Conservation (phyloP, 495 filamentous ascomycete species). For the Patellaria atrata region DNA sequence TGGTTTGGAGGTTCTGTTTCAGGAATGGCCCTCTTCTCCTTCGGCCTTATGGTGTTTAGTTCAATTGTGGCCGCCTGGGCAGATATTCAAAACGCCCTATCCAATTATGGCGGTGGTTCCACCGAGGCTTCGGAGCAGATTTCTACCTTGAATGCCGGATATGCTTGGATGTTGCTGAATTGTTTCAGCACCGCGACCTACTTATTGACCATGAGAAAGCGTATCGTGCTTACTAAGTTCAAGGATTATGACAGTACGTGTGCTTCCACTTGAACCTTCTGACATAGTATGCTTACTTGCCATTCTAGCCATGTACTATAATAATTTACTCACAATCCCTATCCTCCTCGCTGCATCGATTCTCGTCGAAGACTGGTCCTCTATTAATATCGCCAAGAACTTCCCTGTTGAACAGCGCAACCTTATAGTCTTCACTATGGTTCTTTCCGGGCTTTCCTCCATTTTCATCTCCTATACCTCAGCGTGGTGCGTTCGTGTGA, state of each 20-base stretch:
- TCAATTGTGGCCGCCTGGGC: constrained; percentile 95
- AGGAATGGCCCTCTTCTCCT: constrained; percentile 77
- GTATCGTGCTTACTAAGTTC: constrained; percentile 98
- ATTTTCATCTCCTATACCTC: constrained; percentile 99
- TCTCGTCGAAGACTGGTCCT: constrained; percentile 82
- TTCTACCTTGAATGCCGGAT: constrained; percentile 85
- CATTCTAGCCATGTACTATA: constrained; percentile 93
- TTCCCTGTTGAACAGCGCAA: constrained; percentile 70
- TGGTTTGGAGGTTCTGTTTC: constrained; percentile 97
- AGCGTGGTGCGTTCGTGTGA: constrained; percentile 95
- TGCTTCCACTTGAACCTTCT: background rate
- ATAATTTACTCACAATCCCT: constrained; percentile 95
- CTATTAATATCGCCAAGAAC: constrained; percentile 67
- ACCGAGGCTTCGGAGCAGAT: constrained; percentile 57
- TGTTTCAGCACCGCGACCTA: constrained; percentile 91
- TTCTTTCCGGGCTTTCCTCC: constrained; percentile 83
- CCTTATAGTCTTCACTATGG: constrained; percentile 64
- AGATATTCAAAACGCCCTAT: constrained; percentile 79
- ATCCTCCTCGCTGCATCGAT: constrained; percentile 74
- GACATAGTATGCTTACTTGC: constrained; percentile 2
- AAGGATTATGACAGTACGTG: constrained; percentile 97
- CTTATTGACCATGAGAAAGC: constrained; percentile 87
- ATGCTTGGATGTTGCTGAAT: constrained; percentile 97
- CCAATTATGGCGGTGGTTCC: constrained; percentile 36
- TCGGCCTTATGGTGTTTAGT: constrained; percentile 93